A percentile compares a stretch with the other conserved stretches of the same genome.
Evolutionary conservation across 2,329 filamentous ascomycete genomes (phyloP).

Genomic region (Cryphonectria japonica): DNA sequence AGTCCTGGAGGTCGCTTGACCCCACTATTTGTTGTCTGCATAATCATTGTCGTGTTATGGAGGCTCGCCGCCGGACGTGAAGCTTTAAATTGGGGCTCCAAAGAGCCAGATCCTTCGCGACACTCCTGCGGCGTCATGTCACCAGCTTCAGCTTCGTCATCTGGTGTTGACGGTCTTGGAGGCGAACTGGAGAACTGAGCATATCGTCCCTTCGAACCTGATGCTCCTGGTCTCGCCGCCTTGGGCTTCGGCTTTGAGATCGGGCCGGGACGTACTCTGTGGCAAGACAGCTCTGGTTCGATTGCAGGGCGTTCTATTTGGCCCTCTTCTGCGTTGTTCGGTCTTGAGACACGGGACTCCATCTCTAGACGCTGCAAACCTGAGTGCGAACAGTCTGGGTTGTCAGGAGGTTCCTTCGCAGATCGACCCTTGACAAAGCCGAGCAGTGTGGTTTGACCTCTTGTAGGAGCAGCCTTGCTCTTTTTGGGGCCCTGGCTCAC

Average conservation of each 20-base stretch:
- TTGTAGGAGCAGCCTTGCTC: conserved; percentile 33
- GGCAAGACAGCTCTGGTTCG: conserved; percentile 33
- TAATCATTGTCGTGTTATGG: conserved; percentile 56
- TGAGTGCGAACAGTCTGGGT: background rate
- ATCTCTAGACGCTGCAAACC: background rate
- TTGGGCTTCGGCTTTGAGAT: conserved; percentile 40
- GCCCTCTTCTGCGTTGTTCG: background rate
- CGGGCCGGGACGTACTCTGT: conserved; percentile 48
- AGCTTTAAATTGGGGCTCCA: conserved; percentile 36
- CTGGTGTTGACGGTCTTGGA: conserved; percentile 36
- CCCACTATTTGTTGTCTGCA: conserved; percentile 39
- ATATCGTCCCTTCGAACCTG: conserved; percentile 50
- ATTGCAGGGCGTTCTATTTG: conserved; percentile 1
- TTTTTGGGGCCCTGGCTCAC: conserved; percentile 33
- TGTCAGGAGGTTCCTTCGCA: conserved; percentile 1
- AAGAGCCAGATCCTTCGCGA: conserved; percentile 33
- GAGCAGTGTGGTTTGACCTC: conserved; percentile 22
- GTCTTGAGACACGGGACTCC: background rate
- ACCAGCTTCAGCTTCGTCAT: conserved; percentile 29
- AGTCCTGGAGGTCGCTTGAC: conserved; percentile 51
- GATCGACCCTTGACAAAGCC: conserved; percentile 23
- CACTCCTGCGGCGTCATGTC: conserved; percentile 26
- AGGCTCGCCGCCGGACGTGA: conserved; percentile 49
- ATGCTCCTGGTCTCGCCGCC: conserved; percentile 33
- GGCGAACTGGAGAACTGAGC: conserved; percentile 64